Conservation (phyloP, 345 rosid species). For the Ricinus communis region DNA sequence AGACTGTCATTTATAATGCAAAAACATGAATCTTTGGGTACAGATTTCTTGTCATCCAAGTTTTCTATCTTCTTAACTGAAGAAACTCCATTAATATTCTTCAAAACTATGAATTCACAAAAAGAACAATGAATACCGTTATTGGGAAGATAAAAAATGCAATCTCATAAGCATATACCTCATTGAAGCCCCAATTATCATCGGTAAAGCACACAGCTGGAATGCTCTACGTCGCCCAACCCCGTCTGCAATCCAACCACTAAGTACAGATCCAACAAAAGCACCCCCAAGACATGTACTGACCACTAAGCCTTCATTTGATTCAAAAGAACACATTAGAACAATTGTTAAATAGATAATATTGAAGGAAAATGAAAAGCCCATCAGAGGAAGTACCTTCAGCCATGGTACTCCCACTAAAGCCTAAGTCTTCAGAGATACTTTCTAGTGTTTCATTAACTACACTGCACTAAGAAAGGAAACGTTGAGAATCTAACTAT, state of each 20-base stretch:
- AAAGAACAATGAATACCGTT: background rate
- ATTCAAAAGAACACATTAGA: constrained; percentile 25
- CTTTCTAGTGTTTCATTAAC: constrained; percentile 92
- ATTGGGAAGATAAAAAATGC: background rate
- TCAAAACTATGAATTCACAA: background rate
- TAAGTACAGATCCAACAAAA: constrained; percentile 74
- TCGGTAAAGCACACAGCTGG: constrained; percentile 83
- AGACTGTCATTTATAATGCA: background rate
- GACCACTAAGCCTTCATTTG: constrained; percentile 76
- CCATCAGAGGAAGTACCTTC: constrained; percentile 61
- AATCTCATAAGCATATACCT: constrained; percentile 45
- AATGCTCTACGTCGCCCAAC: constrained; percentile 90
- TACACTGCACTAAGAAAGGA: constrained; percentile 54
- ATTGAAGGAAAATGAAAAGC: constrained; percentile 15
- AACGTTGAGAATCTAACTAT: constrained; percentile 9
- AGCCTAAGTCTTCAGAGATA: constrained; percentile 80
- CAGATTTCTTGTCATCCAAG: background rate
- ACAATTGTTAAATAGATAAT: constrained; percentile 17
- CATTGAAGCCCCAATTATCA: constrained; percentile 82
- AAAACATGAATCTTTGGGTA: background rate
- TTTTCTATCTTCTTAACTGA: background rate
- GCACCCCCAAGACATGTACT: constrained; percentile 95
- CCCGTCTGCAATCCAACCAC: constrained; percentile 92
- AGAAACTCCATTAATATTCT: background rate
- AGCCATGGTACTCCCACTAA: constrained; percentile 76